Conservation (phyloP, 2,329 filamentous ascomycete species). For the Arthrinium phaeospermum region DNA sequence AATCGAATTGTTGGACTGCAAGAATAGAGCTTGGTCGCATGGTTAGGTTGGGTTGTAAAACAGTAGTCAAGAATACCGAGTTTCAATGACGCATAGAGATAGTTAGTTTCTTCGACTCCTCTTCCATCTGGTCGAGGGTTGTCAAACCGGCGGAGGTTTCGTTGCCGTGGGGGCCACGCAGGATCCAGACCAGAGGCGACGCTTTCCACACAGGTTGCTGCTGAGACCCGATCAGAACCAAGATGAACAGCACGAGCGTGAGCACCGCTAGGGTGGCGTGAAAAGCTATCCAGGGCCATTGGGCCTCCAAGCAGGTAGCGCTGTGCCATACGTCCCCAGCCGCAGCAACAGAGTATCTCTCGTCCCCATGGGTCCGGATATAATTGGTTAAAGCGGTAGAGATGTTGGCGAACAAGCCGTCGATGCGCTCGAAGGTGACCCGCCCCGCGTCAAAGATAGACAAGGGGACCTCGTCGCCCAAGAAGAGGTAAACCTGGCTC, state of each 20-base stretch:
- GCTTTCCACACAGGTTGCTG: not conserved
- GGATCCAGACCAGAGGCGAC: conserved; percentile 1
- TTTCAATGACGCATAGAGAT: not conserved
- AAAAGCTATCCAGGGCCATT: not conserved
- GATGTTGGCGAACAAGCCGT: not conserved
- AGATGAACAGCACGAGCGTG: not conserved
- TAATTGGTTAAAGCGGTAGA: not conserved
- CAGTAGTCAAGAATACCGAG: no score
- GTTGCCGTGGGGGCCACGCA: not conserved
- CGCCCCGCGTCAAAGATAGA: not conserved
- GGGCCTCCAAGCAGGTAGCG: not conserved
- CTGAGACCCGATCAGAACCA: not conserved
- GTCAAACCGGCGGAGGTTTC: not conserved
- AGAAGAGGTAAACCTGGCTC: not conserved
- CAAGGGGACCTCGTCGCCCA: not conserved
- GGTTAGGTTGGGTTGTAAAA: no score
- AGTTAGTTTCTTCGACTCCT: not conserved
- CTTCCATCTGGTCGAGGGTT: not conserved
- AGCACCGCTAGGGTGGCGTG: not conserved
- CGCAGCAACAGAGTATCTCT: not conserved
- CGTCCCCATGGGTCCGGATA: not conserved
- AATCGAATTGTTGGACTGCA: no score
- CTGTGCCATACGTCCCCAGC: not conserved
- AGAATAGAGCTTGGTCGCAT: no score
- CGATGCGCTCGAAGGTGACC: not conserved